phyloP scores from a whole-genome alignment of 2,329 filamentous ascomycete genomes.

The Penicillium concentricum region DNA sequence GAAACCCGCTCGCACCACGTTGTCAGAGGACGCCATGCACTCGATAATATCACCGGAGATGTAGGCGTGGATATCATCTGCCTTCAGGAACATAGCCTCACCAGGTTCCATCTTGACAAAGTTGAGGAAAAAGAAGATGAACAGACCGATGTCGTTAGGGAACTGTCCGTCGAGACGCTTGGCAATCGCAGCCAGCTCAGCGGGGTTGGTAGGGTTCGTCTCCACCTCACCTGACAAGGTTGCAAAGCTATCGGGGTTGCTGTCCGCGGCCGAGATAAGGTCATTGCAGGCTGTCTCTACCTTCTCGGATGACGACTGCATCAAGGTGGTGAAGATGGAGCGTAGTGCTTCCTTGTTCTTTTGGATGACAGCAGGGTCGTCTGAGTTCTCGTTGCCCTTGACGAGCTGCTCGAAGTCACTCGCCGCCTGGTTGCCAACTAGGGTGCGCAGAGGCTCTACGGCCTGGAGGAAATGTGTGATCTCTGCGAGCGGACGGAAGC shows the following conservation, averaged over 20 bases:
- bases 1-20: conserved; percentile 94
- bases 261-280: conserved; percentile 69
- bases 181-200: conserved; percentile 74
- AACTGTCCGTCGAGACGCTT: conserved; percentile 78
- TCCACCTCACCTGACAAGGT: conserved; percentile 41
- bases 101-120: conserved; percentile 83
- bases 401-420: conserved; percentile 59
- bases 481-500: conserved; percentile 84
- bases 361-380: conserved; percentile 45
- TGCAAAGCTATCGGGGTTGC: conserved; percentile 71
- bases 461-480: conserved; percentile 78
- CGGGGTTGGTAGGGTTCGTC: conserved; percentile 40
- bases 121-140: conserved; percentile 97
- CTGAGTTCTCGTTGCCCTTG: conserved; percentile 56
- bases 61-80: conserved; percentile 97
- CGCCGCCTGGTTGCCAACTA: conserved; percentile 57
- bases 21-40: conserved; percentile 99
- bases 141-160: conserved; percentile 84
- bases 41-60: conserved; percentile 79
- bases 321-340: conserved; percentile 72
- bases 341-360: conserved; percentile 78
- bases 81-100: conserved; percentile 93
- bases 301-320: conserved; percentile 70
- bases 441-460: conserved; percentile 61
- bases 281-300: conserved; percentile 65